Evolutionary conservation across 768 basidiomycete species (phyloP), one percentile per base, ranked within the genome.

Genomic region (Floccularia luteovirens): DNA sequence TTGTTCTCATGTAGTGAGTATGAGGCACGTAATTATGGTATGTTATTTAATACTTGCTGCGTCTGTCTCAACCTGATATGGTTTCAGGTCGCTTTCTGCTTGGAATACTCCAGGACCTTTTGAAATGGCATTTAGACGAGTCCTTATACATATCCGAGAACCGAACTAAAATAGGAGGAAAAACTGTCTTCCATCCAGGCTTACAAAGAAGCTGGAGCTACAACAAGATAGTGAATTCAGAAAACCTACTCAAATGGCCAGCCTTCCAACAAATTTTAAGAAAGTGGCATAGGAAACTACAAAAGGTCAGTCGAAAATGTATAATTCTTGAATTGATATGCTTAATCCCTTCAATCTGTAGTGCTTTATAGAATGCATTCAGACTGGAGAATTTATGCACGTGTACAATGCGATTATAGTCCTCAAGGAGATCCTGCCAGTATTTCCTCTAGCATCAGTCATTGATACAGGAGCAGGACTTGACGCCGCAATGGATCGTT

Each of bases 371-470:
- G 82, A 79, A 23, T 91, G 86, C 54, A 82, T 97, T 45, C 74
- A 82, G 51, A 84, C 91, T 2, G 77, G 76, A 36, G 93, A 93
- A 53, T 98, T 93, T 58, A 94, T 97, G 87, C 91, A 91, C 51
- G 88, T 97, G 39, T 93, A 94, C 60, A 99, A 99, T 55, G 75
- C 90, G n/a, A 87, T 98, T 59, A 77, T 93, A 27, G 82, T 99
- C 21, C 69, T 96, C 47, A 90, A 92, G 53, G 90, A 96, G 57
- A 77, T 97, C 16, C 71, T 92, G 22, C 82, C 88, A 1, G 83
- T 89, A 36, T 96, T 96, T 62, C 94, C 94, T 20, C 54, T 86
- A 7, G 74, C 78, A 13, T 62, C 75, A 8, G 75, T 82, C 27
- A 62, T 63, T 31, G 73, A 69, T 39, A 64, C 68, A 20, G 87